Percentiles rank a stretch among this genome's conserved stretches.
These are phyloP conservation scores for Lodderomyces margitis DNA, from an alignment of 1,139 yeast species.

Conservation along the genomic window DNA sequence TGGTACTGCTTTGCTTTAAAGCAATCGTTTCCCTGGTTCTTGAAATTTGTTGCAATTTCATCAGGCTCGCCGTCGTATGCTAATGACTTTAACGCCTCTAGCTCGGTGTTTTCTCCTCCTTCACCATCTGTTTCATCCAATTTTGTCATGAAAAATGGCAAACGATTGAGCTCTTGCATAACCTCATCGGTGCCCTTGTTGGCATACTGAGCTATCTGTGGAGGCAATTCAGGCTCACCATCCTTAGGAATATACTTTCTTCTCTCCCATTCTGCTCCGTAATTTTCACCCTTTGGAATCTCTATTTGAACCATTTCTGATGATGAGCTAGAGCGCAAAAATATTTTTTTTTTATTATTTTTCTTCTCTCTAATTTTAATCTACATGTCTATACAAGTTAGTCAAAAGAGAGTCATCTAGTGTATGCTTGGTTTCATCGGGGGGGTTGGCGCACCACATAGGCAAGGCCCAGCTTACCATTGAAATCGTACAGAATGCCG, in stretches of 20 bases:
- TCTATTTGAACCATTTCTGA: slow-evolving; percentile 1
- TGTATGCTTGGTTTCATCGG: slow-evolving; percentile 1
- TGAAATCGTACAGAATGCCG: slow-evolving; percentile 24
- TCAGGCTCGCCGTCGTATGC: slow-evolving; percentile 96
- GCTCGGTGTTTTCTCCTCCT: slow-evolving; percentile 68
- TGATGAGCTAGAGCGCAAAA: neutral
- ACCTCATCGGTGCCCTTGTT: slow-evolving; percentile 74
- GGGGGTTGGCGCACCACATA: slow-evolving; percentile 46
- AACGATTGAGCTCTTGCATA: slow-evolving; percentile 70
- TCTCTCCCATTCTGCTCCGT: slow-evolving; percentile 41
- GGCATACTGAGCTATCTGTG: slow-evolving; percentile 69
- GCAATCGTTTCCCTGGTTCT: slow-evolving; percentile 89
- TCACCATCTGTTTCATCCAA: slow-evolving; percentile 75
- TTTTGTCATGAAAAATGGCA: slow-evolving; percentile 94
- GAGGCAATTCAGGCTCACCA: slow-evolving; percentile 81
- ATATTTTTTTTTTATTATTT: neutral
- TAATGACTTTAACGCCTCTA: slow-evolving; percentile 87
- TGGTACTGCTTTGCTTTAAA: slow-evolving; percentile 67
- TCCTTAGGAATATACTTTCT: slow-evolving; percentile 65
- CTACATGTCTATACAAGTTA: slow-evolving; percentile 2
- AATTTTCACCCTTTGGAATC: neutral
- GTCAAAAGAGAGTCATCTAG: slow-evolving; percentile 5
- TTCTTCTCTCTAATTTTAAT: neutral
- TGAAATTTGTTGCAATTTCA: slow-evolving; percentile 86
- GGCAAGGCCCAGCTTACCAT: slow-evolving; percentile 40